Evolutionary conservation across 2,329 filamentous ascomycete species (phyloP).

Genomic region (Metarhizium robertsii): DNA sequence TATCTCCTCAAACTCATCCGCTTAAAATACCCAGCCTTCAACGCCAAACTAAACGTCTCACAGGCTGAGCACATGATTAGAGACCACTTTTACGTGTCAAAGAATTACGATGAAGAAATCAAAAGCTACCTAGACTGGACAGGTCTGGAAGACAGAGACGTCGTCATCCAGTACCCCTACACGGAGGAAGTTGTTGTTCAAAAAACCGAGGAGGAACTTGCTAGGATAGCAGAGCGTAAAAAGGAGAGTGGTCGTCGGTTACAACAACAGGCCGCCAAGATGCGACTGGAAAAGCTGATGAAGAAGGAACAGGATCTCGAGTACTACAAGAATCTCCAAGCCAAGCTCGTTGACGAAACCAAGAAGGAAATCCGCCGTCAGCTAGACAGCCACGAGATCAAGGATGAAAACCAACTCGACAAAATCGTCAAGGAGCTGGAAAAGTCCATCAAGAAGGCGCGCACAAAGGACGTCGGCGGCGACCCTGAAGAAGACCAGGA

Average conservation of each 20-base stretch:
- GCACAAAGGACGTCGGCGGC: conserved; percentile 87
- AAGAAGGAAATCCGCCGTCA: conserved; percentile 88
- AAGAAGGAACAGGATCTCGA: conserved; percentile 93
- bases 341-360: conserved; percentile 60
- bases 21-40: conserved; percentile 85
- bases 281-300: conserved; percentile 90
- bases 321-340: conserved; percentile 80
- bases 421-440: conserved; percentile 82
- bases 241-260: conserved; percentile 86
- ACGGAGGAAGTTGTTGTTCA: conserved; percentile 84
- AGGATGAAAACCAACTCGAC: conserved; percentile 81
- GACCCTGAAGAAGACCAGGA: conserved; percentile 73
- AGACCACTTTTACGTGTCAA: conserved; percentile 83
- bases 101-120: conserved; percentile 74
- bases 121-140: conserved; percentile 78
- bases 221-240: conserved; percentile 81
- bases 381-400: conserved; percentile 83
- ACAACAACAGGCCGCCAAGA: conserved; percentile 94
- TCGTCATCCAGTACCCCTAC: conserved; percentile 85
- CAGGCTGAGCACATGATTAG: conserved; percentile 83
- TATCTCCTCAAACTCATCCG: conserved; percentile 84
- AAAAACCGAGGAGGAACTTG: conserved; percentile 91
- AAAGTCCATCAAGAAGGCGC: conserved; percentile 76
- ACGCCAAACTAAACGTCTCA: conserved; percentile 73
- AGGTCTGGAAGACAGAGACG: conserved; percentile 79